These are phyloP conservation scores for Umbilicaria muhlenbergii DNA, from an alignment of 495 filamentous ascomycete genomes.

Conservation along the genomic window DNA sequence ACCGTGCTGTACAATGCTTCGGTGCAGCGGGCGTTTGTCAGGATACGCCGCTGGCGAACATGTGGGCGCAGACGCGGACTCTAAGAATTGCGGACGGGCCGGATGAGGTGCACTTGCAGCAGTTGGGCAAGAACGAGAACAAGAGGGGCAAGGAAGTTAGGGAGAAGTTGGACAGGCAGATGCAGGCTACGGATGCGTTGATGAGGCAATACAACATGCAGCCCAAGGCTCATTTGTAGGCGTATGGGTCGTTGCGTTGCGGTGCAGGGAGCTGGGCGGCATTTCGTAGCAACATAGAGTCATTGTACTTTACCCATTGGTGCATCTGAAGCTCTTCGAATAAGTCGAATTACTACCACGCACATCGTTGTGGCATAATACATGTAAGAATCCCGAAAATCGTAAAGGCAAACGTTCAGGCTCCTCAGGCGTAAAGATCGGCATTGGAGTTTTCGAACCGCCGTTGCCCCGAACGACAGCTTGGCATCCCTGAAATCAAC, in stretches of 20 bases:
- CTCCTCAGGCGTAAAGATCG: too few relatives aligned
- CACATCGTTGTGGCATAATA: too few relatives aligned
- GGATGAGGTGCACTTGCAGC: constrained; percentile 87
- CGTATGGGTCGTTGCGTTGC: not conserved
- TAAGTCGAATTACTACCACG: too few relatives aligned
- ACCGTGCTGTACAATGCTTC: constrained; percentile 74
- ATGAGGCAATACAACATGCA: constrained; percentile 44
- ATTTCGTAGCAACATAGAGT: not conserved
- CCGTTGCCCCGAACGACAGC: constrained; percentile 1
- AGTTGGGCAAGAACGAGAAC: constrained; percentile 77
- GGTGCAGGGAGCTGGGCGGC: not conserved
- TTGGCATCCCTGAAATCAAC: too few relatives aligned
- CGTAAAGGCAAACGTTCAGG: too few relatives aligned
- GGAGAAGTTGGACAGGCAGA: constrained; percentile 49
- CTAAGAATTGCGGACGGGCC: constrained; percentile 79
- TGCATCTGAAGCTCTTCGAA: too few relatives aligned
- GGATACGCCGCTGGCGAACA: constrained; percentile 74
- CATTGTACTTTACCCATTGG: too few relatives aligned
- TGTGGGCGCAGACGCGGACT: constrained; percentile 77
- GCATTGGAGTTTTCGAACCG: too few relatives aligned
- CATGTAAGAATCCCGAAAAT: too few relatives aligned
- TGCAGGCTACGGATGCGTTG: constrained; percentile 45
- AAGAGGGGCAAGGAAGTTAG: constrained; percentile 45
- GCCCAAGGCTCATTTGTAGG: constrained; percentile 32
- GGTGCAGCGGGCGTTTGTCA: constrained; percentile 78